phyloP scores from a whole-genome alignment of 768 basidiomycete genomes.

The Russula griseocarnosa region DNA sequence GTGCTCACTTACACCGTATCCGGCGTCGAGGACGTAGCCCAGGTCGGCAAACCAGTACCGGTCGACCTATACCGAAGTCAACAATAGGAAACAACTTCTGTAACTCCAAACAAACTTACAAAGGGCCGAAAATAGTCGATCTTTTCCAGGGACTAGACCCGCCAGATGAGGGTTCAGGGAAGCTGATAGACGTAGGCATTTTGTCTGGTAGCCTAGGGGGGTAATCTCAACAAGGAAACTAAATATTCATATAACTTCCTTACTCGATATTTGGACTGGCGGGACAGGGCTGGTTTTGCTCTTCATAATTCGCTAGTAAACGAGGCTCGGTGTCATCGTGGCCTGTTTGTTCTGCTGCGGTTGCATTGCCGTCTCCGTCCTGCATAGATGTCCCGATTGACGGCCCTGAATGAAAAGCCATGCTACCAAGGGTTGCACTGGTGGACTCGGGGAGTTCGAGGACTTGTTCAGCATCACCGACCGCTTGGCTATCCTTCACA shows the following conservation, averaged over 20 bases:
- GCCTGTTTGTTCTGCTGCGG: constrained; percentile 4
- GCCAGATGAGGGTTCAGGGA: constrained; percentile 16
- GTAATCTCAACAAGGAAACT: neutral
- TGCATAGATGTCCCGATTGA: constrained; percentile 4
- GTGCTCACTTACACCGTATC: constrained; percentile 10
- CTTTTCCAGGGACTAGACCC: constrained; percentile 15
- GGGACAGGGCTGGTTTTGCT: constrained; percentile 7
- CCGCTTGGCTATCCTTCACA: constrained; percentile 6
- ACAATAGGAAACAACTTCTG: neutral
- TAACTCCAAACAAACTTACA: constrained; percentile 17
- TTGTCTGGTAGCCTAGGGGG: constrained; percentile 18
- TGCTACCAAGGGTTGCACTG: constrained; percentile 4
- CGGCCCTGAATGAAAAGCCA: neutral
- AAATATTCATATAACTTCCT: neutral
- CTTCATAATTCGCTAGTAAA: constrained; percentile 9
- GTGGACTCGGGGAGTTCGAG: constrained; percentile 18
- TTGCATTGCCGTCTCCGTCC: neutral
- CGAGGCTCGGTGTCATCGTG: neutral
- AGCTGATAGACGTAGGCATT: constrained; percentile 25
- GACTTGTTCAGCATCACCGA: constrained; percentile 14
- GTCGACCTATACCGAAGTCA: constrained; percentile 18
- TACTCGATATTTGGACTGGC: constrained; percentile 14
- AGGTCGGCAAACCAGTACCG: constrained; percentile 10
- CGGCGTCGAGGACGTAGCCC: constrained; percentile 1
- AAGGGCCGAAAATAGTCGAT: constrained; percentile 29